Evolutionary conservation across 108 stramenopile species (phyloP).

Genomic region (Skeletonema menzelii): DNA sequence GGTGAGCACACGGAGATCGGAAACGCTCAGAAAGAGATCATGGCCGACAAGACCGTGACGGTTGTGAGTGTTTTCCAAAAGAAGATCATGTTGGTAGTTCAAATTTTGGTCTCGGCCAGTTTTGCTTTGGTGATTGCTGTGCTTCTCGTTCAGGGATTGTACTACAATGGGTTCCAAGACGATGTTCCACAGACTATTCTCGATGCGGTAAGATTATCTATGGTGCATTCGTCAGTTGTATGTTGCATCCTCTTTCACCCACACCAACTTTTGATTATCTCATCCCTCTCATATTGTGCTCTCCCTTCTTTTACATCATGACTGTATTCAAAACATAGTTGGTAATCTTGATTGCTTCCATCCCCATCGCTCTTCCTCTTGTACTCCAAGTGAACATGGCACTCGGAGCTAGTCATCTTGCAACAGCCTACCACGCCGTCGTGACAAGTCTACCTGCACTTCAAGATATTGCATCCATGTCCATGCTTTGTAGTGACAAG

Average conservation of each 20-base stretch:
- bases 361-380: slow-evolving; percentile 85
- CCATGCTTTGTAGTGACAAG: slow-evolving; percentile 83
- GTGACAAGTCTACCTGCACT: slow-evolving; percentile 84
- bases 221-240: not conserved
- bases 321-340: slow-evolving; percentile 21
- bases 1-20: slow-evolving; percentile 81
- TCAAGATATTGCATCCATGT: slow-evolving; percentile 84
- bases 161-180: slow-evolving; percentile 51
- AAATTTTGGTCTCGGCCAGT: slow-evolving; percentile 53
- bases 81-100: slow-evolving; percentile 71
- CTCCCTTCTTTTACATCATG: not conserved
- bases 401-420: slow-evolving; percentile 77
- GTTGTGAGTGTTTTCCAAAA: slow-evolving; percentile 70
- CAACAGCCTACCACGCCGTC: slow-evolving; percentile 76
- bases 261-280: too few species aligned
- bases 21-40: slow-evolving; percentile 59
- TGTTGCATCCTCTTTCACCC: not conserved
- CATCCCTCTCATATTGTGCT: not conserved
- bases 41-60: slow-evolving; percentile 64
- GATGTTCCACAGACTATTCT: slow-evolving; percentile 39
- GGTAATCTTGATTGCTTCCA: slow-evolving; percentile 77
- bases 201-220: slow-evolving; percentile 36
- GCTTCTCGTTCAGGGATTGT: slow-evolving; percentile 52
- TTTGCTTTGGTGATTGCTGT: slow-evolving; percentile 64
- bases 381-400: slow-evolving; percentile 87